A percentile compares a stretch with the other conserved stretches of the same genome.
Evolutionary conservation across 257 asterid species (phyloP).

Genomic region (Fraxinus pennsylvanica): DNA sequence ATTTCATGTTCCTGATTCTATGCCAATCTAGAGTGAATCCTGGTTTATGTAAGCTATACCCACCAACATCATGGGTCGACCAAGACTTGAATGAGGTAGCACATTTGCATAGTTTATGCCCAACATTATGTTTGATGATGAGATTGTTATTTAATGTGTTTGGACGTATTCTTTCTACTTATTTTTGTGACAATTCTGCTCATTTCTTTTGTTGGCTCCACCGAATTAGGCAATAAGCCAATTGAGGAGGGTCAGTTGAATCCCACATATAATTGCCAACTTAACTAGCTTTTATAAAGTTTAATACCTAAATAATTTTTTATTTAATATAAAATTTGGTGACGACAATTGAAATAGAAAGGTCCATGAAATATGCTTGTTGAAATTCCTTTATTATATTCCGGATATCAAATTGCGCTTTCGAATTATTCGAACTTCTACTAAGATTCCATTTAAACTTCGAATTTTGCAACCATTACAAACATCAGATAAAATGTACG

Average conservation of each 20-base stretch:
- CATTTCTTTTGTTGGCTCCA: slow-evolving; percentile 34
- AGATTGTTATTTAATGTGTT: slow-evolving; percentile 30
- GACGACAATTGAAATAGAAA: too few species aligned
- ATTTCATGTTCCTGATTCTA: background rate
- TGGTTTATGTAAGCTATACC: slow-evolving; percentile 38
- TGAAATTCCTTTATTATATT: too few species aligned
- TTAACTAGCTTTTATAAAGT: slow-evolving; percentile 34
- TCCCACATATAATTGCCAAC: slow-evolving; percentile 43
- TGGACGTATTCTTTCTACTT: slow-evolving; percentile 29
- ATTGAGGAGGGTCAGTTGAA: slow-evolving; percentile 41
- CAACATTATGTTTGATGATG: slow-evolving; percentile 40
- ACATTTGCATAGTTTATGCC: slow-evolving; percentile 50
- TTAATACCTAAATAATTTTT: slow-evolving; percentile 4
- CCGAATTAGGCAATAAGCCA: slow-evolving; percentile 28
- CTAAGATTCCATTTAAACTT: too few species aligned
- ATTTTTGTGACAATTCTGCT: slow-evolving; percentile 5
- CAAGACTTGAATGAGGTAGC: slow-evolving; percentile 47
- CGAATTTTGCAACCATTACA: too few species aligned
- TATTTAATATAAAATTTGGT: too few species aligned
- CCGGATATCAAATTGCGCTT: too few species aligned
- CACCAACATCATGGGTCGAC: slow-evolving; percentile 70
- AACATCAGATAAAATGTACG: background rate
- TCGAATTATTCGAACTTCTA: too few species aligned
- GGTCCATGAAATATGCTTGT: too few species aligned
- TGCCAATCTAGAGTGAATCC: background rate